Base-by-base conservation (phyloP, 1,284 basidiomycete species). In the Cryptococcus hybrid region DNA sequence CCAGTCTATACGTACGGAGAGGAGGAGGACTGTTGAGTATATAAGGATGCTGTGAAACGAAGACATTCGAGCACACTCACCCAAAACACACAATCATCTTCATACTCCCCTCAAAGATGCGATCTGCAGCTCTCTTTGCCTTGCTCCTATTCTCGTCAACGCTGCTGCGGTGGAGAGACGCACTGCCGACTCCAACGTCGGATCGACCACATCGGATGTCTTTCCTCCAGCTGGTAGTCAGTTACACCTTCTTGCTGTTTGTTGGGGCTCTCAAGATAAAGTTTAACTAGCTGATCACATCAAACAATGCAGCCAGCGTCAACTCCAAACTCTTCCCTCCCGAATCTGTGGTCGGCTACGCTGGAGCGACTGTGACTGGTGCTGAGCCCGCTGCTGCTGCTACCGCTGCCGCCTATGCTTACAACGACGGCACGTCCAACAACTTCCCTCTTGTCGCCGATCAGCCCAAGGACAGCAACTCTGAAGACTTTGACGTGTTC, bases 401-500 rank as follows among this genome's bases (percentile, higher is more conserved):
- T 39, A 85, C 83, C 3, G 82, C 81, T 0, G 72, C 81, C 7
- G 70, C 75, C 5, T 79, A 80, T 60, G 70, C 80, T 11, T 68
- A 74, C 47, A 72, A 67, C 42, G 67, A 75, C n/a, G 80, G 75
- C 55, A 76, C 80, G 12, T 71, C 82, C 4, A 66, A 79, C 4
- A 65, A 70, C 53, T 80, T 79, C 15, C 70, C 75, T 36, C 71
- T 80, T 3, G 70, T 76, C 9, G 75, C 77, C 42, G 72, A 74
- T 47, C 64, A 74, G 49, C 66, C 70, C 5, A 47, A 57, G 5
- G 58, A 54, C 8, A 34, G 30, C 38, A 3, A 18, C 13, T 39
- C 15, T 13, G 51, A 45, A 36, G 42, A 62, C 6, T 83, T 84
- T 64, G 83, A 87, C 70, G 69, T 92, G 42, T 85, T 90, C 75